Conservation (phyloP, 2,329 filamentous ascomycete genomes). For the Epicoccum sorghinum region DNA sequence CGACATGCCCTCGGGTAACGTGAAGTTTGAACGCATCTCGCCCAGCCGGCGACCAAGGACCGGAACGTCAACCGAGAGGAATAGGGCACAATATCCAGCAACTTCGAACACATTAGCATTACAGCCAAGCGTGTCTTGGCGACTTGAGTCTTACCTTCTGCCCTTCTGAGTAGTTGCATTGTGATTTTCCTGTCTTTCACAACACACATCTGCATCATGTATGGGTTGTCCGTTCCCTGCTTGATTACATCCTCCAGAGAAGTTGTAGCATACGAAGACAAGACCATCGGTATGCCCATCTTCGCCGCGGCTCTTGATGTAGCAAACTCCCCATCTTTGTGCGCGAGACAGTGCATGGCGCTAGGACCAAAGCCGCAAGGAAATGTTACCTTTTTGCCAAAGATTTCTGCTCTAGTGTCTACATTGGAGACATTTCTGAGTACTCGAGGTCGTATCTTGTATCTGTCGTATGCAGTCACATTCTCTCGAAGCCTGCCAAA, state of each 20-base stretch:
- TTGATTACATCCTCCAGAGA: slow-evolving; percentile 68
- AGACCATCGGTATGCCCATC: slow-evolving; percentile 65
- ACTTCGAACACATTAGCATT: slow-evolving; percentile 1
- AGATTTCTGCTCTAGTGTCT: slow-evolving; percentile 23
- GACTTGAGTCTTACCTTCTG: slow-evolving; percentile 48
- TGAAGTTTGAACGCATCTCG: slow-evolving; percentile 61
- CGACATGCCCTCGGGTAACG: slow-evolving; percentile 51
- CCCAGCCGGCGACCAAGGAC: slow-evolving; percentile 60
- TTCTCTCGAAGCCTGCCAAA: slow-evolving; percentile 50
- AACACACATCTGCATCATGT: slow-evolving; percentile 63
- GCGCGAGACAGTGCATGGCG: slow-evolving; percentile 69
- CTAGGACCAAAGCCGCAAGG: slow-evolving; percentile 58
- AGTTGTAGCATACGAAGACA: slow-evolving; percentile 61
- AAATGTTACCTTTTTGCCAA: slow-evolving; percentile 44
- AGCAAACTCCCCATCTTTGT: slow-evolving; percentile 67
- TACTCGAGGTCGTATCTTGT: slow-evolving; percentile 40
- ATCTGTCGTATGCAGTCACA: slow-evolving; percentile 40
- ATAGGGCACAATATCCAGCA: slow-evolving; percentile 57
- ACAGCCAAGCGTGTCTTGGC: too few species aligned
- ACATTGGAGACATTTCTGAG: slow-evolving; percentile 40
- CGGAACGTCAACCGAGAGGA: slow-evolving; percentile 62
- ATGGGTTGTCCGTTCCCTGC: slow-evolving; percentile 50
- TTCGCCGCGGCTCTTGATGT: slow-evolving; percentile 65
- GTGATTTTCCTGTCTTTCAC: slow-evolving; percentile 56
- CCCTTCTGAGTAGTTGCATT: slow-evolving; percentile 50